These are phyloP conservation scores for Niveomyces coronatus DNA, from an alignment of 2,329 filamentous ascomycete genomes.

Conservation along the genomic window DNA sequence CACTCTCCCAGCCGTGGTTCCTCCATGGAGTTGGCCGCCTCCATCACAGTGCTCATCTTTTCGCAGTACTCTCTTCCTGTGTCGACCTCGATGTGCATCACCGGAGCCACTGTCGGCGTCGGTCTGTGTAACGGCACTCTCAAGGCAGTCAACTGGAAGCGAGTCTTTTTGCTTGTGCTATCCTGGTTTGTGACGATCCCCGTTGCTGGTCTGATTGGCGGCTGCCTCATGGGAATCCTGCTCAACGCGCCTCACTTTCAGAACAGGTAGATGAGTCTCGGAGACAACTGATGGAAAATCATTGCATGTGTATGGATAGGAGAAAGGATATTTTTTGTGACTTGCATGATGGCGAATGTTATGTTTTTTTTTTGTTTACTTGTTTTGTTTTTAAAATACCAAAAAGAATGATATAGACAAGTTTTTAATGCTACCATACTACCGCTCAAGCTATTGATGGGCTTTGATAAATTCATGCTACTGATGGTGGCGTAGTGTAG, in stretches of 20 bases:
- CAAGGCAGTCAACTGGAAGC: conserved; percentile 67
- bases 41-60: conserved; percentile 66
- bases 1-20: conserved; percentile 47
- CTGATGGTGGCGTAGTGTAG: too few species aligned
- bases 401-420: conserved; percentile 7
- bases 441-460: neutral
- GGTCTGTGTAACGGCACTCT: conserved; percentile 64
- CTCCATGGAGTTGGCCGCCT: conserved; percentile 73
- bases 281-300: too few species aligned
- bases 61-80: conserved; percentile 67
- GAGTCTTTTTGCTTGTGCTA: conserved; percentile 55
- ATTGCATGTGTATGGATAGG: too few species aligned
- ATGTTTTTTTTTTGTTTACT: neutral
- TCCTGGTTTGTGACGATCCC: conserved; percentile 45
- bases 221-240: conserved; percentile 28
- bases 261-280: neutral
- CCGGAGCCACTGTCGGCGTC: conserved; percentile 67
- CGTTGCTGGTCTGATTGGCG: conserved; percentile 31
- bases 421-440: conserved; percentile 4
- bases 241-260: conserved; percentile 30
- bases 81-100: conserved; percentile 72
- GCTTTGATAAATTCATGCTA: neutral
- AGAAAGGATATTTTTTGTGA: too few species aligned
- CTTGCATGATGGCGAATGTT: too few species aligned
- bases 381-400: conserved; percentile 7